Percentiles rank a stretch among this genome's conserved stretches.
Conservation (phyloP, 116 monocot genomes). For the Zostera marina region DNA sequence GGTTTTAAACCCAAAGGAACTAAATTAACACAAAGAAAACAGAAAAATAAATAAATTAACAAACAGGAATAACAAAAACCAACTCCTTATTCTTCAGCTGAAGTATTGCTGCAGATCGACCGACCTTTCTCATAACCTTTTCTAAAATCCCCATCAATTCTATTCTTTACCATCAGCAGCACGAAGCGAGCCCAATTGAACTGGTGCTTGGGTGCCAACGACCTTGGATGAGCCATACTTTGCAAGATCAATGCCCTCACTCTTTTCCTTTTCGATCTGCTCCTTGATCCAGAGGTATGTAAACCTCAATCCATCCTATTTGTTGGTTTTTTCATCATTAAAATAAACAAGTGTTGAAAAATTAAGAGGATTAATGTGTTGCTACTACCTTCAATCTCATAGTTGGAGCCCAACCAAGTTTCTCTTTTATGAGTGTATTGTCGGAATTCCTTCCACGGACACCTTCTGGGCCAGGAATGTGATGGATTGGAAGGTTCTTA, state of each 20-base stretch:
- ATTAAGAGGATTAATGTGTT: too few species aligned
- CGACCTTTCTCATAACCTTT: too few species aligned
- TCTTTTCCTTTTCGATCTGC: conserved; percentile 85
- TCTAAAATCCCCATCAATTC: too few species aligned
- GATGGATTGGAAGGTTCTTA: conserved; percentile 81
- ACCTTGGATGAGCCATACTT: conserved; percentile 90
- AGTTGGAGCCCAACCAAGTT: conserved; percentile 92
- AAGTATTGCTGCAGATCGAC: too few species aligned
- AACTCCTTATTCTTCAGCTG: too few species aligned
- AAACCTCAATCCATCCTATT: conserved; percentile 56
- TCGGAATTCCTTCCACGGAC: conserved; percentile 95
- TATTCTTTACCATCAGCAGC: conserved; percentile 94
- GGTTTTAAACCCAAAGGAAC: too few species aligned
- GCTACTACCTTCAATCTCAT: conserved; percentile 54
- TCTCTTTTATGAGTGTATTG: conserved; percentile 88
- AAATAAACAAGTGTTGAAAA: too few species aligned
- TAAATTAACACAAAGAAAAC: too few species aligned
- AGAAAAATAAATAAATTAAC: too few species aligned
- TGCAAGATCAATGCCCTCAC: conserved; percentile 46
- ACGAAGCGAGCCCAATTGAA: conserved; percentile 92
- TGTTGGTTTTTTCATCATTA: too few species aligned
- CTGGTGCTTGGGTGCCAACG: conserved; percentile 84
- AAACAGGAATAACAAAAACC: too few species aligned
- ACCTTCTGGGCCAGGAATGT: conserved; percentile 96
- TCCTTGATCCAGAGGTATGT: conserved; percentile 97